phyloP scores from a whole-genome alignment of 805 yeast genomes.

The Wickerhamiella qilinensis region DNA sequence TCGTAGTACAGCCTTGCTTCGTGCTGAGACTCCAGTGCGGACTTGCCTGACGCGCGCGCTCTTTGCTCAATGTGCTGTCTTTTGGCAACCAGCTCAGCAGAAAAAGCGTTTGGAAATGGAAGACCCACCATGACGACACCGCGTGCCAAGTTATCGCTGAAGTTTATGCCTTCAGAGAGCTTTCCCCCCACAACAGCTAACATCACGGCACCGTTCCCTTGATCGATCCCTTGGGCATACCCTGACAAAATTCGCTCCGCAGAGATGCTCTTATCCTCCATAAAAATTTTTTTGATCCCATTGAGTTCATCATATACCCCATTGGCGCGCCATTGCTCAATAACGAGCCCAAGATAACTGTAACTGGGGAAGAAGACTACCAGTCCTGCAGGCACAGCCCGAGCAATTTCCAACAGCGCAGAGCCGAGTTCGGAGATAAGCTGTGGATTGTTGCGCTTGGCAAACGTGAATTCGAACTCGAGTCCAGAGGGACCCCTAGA shows the following conservation, averaged over 20 bases:
- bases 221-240: constrained; percentile 31
- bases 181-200: constrained; percentile 87
- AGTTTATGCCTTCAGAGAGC: constrained; percentile 86
- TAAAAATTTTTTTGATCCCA: constrained; percentile 26
- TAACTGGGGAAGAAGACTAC: constrained; percentile 82
- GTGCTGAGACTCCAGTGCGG: constrained; percentile 19
- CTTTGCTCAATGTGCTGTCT: constrained; percentile 42
- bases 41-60: constrained; percentile 33
- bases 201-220: constrained; percentile 42
- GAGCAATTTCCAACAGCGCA: constrained; percentile 28
- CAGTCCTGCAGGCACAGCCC: constrained; percentile 50
- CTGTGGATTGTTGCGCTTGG: constrained; percentile 32
- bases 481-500: constrained; percentile 15
- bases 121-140: constrained; percentile 76
- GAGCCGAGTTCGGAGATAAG: constrained; percentile 38
- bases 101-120: constrained; percentile 73
- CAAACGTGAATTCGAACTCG: constrained; percentile 52
- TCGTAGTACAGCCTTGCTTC: constrained; percentile 53
- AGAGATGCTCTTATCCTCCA: constrained; percentile 34
- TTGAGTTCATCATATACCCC: constrained; percentile 18
- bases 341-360: constrained; percentile 40
- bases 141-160: constrained; percentile 74
- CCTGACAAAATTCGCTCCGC: constrained; percentile 33
- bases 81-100: constrained; percentile 68
- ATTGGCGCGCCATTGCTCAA: constrained; percentile 34